phyloP scores from a whole-genome alignment of 805 yeast genomes.

The Lipomyces orientalis region DNA sequence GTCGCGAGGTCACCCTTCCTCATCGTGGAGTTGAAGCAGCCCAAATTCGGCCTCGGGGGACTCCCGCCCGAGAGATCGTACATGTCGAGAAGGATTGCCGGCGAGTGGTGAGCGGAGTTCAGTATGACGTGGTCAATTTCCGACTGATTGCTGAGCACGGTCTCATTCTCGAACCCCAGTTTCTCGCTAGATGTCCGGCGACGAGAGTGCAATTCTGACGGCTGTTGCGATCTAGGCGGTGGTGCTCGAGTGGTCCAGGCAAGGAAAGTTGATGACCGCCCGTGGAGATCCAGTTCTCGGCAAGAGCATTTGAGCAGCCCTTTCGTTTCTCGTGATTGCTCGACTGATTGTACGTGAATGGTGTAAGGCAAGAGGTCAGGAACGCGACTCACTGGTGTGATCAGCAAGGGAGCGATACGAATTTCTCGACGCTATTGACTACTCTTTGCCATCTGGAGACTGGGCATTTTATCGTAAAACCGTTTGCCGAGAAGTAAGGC shows the following conservation, averaged over 20 bases:
- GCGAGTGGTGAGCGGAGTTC: conserved; percentile 4
- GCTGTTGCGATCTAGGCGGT: neutral
- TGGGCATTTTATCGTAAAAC: neutral
- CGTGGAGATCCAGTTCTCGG: neutral
- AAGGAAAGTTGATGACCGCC: neutral
- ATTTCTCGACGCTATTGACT: neutral
- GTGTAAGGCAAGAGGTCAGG: conserved; percentile 2
- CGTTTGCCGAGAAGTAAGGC: neutral
- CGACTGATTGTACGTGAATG: conserved; percentile 3
- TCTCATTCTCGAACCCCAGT: neutral
- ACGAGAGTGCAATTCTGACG: neutral
- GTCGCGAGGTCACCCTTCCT: neutral
- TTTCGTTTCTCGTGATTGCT: neutral
- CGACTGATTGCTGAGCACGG: neutral
- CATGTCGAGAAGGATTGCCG: conserved; percentile 23
- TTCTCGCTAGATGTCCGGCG: neutral
- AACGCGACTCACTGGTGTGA: neutral
- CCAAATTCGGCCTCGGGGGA: neutral
- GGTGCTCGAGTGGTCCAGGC: conserved; percentile 11
- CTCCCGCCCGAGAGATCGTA: conserved; percentile 7
- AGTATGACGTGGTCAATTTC: neutral
- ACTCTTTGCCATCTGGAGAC: neutral
- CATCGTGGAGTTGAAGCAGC: neutral
- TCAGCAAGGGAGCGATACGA: neutral
- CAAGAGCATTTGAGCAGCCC: neutral